Evolutionary conservation across 2,329 filamentous ascomycete species (phyloP).

Genomic region (Phialophora tarda): DNA sequence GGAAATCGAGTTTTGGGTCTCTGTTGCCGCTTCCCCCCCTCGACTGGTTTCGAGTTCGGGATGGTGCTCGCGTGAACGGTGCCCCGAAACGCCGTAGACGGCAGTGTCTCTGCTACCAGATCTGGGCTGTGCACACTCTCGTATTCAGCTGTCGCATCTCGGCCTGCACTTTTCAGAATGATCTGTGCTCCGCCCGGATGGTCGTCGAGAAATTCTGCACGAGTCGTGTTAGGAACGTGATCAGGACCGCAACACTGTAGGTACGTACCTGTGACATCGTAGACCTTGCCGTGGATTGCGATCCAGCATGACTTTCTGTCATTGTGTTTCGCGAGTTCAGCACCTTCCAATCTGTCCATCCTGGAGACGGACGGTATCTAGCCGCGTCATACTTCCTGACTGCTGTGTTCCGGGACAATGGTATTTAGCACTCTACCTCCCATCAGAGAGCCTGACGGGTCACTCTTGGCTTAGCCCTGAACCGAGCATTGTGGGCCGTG

Average conservation of each 20-base stretch:
- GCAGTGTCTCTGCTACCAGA: slow-evolving; percentile 44
- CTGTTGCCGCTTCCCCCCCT: neutral
- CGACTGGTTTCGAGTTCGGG: neutral
- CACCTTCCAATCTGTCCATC: slow-evolving; percentile 9
- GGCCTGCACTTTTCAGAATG: slow-evolving; percentile 80
- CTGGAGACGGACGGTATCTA: neutral
- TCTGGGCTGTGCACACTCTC: slow-evolving; percentile 32
- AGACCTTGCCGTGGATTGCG: slow-evolving; percentile 80
- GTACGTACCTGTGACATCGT: slow-evolving; percentile 75
- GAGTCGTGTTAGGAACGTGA: slow-evolving; percentile 56
- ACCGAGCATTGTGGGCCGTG: neutral
- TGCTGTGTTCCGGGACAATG: neutral
- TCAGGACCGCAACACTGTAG: slow-evolving; percentile 83
- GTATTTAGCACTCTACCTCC: neutral
- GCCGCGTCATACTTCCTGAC: neutral
- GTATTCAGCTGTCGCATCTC: slow-evolving; percentile 55
- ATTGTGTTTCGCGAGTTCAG: slow-evolving; percentile 81
- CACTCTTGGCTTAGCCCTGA: neutral
- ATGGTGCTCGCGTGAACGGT: slow-evolving; percentile 22
- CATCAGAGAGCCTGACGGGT: neutral
- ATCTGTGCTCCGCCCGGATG: slow-evolving; percentile 89
- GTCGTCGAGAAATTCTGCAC: slow-evolving; percentile 73
- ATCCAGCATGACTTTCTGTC: slow-evolving; percentile 81
- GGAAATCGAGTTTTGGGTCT: slow-evolving; percentile 33
- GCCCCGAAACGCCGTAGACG: slow-evolving; percentile 25